These are phyloP conservation scores for Alternaria conjuncta DNA, from an alignment of 2,329 filamentous ascomycete genomes.

Conservation along the genomic window DNA sequence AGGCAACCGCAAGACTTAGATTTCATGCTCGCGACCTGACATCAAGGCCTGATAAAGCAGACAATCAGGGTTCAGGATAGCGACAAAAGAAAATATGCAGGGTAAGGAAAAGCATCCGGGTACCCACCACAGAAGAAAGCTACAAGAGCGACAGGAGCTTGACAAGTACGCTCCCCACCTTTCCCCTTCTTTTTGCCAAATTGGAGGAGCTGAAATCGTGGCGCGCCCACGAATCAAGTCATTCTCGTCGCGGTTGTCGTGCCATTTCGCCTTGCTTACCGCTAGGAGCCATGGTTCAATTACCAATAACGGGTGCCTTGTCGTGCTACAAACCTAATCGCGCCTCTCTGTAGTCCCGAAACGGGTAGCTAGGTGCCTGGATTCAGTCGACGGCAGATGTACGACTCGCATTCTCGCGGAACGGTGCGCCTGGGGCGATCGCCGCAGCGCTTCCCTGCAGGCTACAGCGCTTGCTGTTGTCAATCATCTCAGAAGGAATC, in stretches of 20 bases:
- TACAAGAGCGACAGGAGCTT: conserved; percentile 3
- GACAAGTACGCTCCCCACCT: conserved; percentile 6
- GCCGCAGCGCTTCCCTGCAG: conserved; percentile 3
- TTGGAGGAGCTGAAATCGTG: conserved; percentile 2
- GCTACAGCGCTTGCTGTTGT: background rate
- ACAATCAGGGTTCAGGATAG: background rate
- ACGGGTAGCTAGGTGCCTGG: background rate
- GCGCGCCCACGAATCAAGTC: conserved; percentile 18
- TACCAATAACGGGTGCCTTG: conserved; percentile 16
- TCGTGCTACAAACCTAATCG: conserved; percentile 11
- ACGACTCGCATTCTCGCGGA: conserved; percentile 10
- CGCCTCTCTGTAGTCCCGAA: conserved; percentile 12
- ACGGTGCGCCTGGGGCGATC: background rate
- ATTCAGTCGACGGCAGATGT: background rate
- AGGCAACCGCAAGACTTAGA: conserved; percentile 30
- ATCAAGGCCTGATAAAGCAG: conserved; percentile 6
- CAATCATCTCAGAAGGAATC: background rate
- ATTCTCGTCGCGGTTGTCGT: conserved; percentile 7
- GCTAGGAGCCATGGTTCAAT: conserved; percentile 12
- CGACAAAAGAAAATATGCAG: conserved; percentile 1
- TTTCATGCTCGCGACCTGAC: conserved; percentile 6
- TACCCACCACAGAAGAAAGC: conserved; percentile 1
- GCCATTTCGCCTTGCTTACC: conserved; percentile 16
- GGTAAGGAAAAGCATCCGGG: background rate
- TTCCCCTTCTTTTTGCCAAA: conserved; percentile 5